These are phyloP conservation scores for Xylaria sp. DNA, from an alignment of 2,329 filamentous ascomycete genomes.

Conservation along the genomic window DNA sequence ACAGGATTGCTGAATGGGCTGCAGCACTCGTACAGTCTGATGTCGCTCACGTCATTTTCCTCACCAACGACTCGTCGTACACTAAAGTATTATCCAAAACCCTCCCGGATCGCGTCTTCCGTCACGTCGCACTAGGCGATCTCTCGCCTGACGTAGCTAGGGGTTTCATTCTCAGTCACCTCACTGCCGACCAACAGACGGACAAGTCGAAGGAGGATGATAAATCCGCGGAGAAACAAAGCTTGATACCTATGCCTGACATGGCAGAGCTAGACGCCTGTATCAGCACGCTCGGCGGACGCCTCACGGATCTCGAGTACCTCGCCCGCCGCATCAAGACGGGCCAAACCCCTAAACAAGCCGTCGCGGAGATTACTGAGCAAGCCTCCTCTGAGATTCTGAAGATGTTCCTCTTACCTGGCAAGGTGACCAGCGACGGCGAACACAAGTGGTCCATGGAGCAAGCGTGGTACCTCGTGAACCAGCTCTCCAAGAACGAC, in stretches of 20 bases:
- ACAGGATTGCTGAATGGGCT: conserved; percentile 88
- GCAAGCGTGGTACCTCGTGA: conserved; percentile 91
- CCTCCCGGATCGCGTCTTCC: conserved; percentile 89
- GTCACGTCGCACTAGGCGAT: conserved; percentile 83
- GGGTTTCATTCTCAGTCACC: conserved; percentile 83
- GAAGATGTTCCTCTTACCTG: conserved; percentile 83
- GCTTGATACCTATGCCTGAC: conserved; percentile 45
- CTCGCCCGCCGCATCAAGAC: conserved; percentile 87
- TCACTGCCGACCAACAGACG: conserved; percentile 55
- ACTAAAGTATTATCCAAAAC: conserved; percentile 86
- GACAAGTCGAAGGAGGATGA: conserved; percentile 42
- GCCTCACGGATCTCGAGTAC: conserved; percentile 94
- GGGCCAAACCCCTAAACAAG: conserved; percentile 80
- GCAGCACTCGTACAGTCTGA: conserved; percentile 85
- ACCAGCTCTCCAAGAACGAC: conserved; percentile 71
- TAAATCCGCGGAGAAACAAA: conserved; percentile 36
- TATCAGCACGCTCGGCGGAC: conserved; percentile 83
- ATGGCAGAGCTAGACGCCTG: conserved; percentile 78
- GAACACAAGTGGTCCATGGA: conserved; percentile 74
- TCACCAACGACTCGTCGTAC: conserved; percentile 88
- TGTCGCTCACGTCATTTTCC: conserved; percentile 90
- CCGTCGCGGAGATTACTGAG: conserved; percentile 86
- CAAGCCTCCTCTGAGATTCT: conserved; percentile 89
- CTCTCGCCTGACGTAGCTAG: conserved; percentile 86
- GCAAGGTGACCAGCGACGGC: conserved; percentile 52